phyloP scores from a whole-genome alignment of 257 asterid genomes.

The Solanum neorickii region DNA sequence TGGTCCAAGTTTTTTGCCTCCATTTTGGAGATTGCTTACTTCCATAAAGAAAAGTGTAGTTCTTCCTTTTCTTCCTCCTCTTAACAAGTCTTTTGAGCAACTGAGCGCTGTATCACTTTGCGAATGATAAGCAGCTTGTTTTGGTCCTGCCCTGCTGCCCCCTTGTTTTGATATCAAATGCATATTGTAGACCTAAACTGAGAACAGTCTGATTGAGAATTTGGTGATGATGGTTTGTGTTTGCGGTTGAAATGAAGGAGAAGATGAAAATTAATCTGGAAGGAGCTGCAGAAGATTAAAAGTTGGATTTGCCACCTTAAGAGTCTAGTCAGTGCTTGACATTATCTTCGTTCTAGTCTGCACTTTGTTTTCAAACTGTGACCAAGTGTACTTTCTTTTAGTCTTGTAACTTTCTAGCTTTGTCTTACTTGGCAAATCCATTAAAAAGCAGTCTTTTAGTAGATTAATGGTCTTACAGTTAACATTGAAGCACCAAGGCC shows the following conservation, averaged over 20 bases:
- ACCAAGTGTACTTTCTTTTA: background rate
- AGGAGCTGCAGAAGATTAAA: background rate
- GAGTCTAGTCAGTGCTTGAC: background rate
- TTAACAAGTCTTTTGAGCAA: background rate
- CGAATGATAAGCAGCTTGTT: background rate
- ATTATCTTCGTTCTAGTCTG: background rate
- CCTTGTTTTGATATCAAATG: background rate
- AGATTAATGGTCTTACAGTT: background rate
- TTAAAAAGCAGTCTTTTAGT: background rate
- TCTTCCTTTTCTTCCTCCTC: background rate
- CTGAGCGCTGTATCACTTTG: background rate
- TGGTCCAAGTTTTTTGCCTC: background rate
- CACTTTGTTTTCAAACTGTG: background rate
- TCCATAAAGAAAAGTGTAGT: background rate
- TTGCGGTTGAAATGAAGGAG: background rate
- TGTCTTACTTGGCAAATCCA: background rate
- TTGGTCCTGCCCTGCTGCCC: background rate
- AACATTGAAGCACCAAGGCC: background rate
- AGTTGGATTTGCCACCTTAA: background rate
- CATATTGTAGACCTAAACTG: background rate
- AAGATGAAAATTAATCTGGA: background rate
- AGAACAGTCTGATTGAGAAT: background rate
- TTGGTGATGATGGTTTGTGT: background rate
- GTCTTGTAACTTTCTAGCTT: background rate
- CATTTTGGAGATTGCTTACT: background rate